Base-by-base conservation (phyloP, 2,329 filamentous ascomycete genomes). In the Pseudogymnoascus sp. region DNA sequence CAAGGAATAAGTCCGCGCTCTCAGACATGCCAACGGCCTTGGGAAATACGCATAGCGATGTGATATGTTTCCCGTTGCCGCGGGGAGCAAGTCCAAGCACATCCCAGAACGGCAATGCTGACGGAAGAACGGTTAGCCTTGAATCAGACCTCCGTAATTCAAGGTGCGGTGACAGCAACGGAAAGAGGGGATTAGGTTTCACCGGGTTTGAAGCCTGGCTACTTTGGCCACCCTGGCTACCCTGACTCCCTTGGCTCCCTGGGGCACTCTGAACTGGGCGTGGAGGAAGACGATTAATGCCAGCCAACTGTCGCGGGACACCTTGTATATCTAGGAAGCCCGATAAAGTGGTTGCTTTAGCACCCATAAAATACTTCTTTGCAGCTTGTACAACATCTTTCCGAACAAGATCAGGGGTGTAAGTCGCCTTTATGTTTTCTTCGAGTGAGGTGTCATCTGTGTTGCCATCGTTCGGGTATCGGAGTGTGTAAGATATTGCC, bases 71-170 rank as follows among this genome's bases (percentile, higher is more conserved):
- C 6, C 79, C 70, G 0, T 89, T 88, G 63, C 84, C 84, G 7
- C 84, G 84, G 3, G 91, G 91, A 1, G 84, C 84, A 1, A 96
- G 79, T 0, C 90, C 89, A 15, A 95, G 77, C 55, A 87, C 86
- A 70, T 94, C 90, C 91, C 91, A 95, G 70, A 94, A 96, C 0
- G 81, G 77, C 17, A 93, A 77, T 0, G 89, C 88, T 0, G 90
- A 84, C 1, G 91, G 89, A 21, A 93, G 78, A 39, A 95, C 79
- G 9, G 91, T 90, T 62, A 92, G 81, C 58, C 82, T 83, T 1
- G 81, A 80, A 39, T 91, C 88, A 17, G 85, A 83, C 61, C 90
- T 81, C 58, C 87, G 86, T 9, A 95, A 78, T 66, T 90, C 86
- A 38, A 94, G 77, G 68, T 90, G 87, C 1, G 90, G 90, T 0